A percentile compares a stretch with the other conserved stretches of the same genome.
Conservation (phyloP, 768 basidiomycete genomes). For the Pisolithus albus region DNA sequence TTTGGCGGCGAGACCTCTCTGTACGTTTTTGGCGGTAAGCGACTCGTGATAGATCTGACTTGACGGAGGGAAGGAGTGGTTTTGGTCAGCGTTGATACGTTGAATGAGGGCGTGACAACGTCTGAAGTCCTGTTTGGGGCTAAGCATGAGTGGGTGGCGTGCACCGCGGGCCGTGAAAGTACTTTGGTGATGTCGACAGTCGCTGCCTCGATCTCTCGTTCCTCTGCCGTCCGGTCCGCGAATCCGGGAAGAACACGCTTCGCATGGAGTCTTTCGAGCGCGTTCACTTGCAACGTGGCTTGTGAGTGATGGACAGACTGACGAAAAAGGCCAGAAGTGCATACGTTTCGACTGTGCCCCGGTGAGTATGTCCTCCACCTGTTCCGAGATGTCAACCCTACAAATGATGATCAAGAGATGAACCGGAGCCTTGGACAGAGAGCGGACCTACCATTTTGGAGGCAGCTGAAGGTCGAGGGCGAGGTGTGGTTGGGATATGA, state of each 20-base stretch:
- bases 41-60: conserved; percentile 43
- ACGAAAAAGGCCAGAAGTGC: conserved; percentile 20
- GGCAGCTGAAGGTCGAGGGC: conserved; percentile 59
- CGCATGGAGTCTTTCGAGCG: conserved; percentile 91
- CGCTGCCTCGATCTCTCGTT: conserved; percentile 83
- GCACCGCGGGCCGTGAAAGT: conserved; percentile 7
- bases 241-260: conserved; percentile 96
- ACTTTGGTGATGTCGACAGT: conserved; percentile 89
- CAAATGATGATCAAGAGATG: conserved; percentile 9
- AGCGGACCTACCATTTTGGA: conserved; percentile 67
- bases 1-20: conserved; percentile 91
- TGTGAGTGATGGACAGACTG: conserved; percentile 3
- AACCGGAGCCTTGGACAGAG: neutral
- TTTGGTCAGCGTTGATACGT: conserved; percentile 53
- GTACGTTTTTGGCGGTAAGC: conserved; percentile 85
- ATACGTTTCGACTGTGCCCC: conserved; percentile 72
- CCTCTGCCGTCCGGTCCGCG: conserved; percentile 88
- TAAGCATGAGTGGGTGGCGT: conserved; percentile 7
- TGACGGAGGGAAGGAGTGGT: conserved; percentile 60
- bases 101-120: conserved; percentile 50
- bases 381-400: conserved; percentile 91
- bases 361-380: conserved; percentile 74
- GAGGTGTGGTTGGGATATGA: conserved; percentile 46
- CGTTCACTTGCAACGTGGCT: conserved; percentile 50
- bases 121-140: conserved; percentile 29